These are phyloP conservation scores for Mycena rosella DNA, from an alignment of 768 basidiomycete genomes.

Conservation along the genomic window DNA sequence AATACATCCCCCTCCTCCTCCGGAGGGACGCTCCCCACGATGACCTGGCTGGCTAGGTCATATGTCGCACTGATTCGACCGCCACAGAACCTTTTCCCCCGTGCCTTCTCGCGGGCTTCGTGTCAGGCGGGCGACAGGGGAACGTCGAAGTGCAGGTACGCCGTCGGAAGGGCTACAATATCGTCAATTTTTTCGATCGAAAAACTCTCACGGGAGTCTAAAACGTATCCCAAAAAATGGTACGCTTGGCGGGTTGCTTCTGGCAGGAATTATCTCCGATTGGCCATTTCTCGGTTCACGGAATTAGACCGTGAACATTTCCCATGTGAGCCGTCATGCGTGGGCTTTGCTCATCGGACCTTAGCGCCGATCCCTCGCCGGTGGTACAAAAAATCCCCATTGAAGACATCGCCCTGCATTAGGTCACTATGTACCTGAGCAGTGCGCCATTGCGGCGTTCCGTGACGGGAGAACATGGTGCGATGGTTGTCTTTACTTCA, in stretches of 20 bases:
- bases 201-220: conserved; percentile 15
- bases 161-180: no score
- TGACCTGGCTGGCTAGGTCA: no score
- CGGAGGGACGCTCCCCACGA: no score
- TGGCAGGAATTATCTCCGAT: neutral
- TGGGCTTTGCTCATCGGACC: neutral
- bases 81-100: no score
- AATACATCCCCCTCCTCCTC: no score
- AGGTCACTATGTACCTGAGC: neutral
- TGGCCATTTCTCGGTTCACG: no score
- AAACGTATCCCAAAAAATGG: neutral
- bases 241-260: conserved; percentile 15
- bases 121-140: no score
- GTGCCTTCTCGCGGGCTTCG: no score
- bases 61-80: no score
- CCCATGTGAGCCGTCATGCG: neutral
- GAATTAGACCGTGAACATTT: no score
- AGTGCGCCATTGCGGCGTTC: conserved; percentile 13
- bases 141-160: no score
- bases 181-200: neutral
- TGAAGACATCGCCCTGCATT: neutral
- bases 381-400: conserved; percentile 16
- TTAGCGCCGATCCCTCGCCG: neutral
- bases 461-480: conserved; percentile 3
- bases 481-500: neutral